Percentiles rank a stretch among this genome's conserved stretches.
Evolutionary conservation across 257 asterid species (phyloP).

Genomic region (Gentiana macrophylla): DNA sequence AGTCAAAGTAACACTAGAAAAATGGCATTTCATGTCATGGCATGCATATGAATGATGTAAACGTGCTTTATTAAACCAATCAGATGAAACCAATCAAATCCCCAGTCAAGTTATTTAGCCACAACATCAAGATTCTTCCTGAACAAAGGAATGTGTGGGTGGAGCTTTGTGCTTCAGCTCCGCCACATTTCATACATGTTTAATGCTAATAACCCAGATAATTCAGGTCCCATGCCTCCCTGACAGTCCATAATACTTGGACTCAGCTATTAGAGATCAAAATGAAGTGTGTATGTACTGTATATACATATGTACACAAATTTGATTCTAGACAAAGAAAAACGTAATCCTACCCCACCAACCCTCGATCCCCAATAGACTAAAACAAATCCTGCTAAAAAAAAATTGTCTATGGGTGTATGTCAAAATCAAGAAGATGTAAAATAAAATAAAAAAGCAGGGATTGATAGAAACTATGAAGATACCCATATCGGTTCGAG

Average conservation of each 20-base stretch:
- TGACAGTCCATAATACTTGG: too few relatives aligned
- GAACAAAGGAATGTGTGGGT: neutral
- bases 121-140: neutral
- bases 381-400: neutral
- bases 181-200: too few relatives aligned
- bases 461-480: neutral
- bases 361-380: neutral
- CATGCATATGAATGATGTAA: too few relatives aligned
- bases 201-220: too few relatives aligned
- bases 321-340: neutral
- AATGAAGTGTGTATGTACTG: too few relatives aligned
- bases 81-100: neutral
- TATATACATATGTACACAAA: too few relatives aligned
- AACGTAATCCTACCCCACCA: constrained; percentile 3
- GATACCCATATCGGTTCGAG: constrained; percentile 62
- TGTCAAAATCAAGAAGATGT: neutral
- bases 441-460: neutral
- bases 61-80: too few relatives aligned
- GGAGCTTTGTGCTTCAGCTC: too few relatives aligned
- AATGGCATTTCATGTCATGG: neutral
- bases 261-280: too few relatives aligned
- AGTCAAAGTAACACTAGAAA: neutral
- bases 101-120: neutral
- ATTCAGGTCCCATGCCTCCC: too few relatives aligned
- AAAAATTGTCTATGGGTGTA: neutral